phyloP scores from a whole-genome alignment of 495 filamentous ascomycete genomes.

The Paragyromitra xinjiangensis region DNA sequence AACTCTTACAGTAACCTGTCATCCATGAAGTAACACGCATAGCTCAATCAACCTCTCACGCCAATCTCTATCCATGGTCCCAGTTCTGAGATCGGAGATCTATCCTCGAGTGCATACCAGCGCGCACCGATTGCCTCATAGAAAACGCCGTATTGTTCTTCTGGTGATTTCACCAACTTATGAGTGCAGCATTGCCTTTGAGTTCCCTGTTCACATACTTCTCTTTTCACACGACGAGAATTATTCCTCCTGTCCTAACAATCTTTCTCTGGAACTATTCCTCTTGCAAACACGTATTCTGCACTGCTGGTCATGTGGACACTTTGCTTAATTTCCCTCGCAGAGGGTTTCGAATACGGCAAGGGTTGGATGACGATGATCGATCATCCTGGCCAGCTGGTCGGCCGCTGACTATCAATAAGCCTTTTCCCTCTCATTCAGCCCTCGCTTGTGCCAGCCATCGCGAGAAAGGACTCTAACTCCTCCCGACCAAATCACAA shows the following conservation, averaged over 20 bases:
- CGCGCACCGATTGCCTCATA: constrained; percentile 14
- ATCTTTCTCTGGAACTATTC: constrained; percentile 16
- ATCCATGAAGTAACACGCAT: constrained; percentile 10
- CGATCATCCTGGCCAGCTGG: constrained; percentile 31
- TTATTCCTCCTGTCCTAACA: constrained; percentile 12
- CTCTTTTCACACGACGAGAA: constrained; percentile 11
- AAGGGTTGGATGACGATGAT: constrained; percentile 40
- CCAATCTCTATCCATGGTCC: constrained; percentile 11
- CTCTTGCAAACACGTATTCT: constrained; percentile 45
- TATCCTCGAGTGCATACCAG: constrained; percentile 5
- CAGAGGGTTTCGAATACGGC: constrained; percentile 26
- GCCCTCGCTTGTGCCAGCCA: constrained; percentile 45
- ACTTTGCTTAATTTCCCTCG: constrained; percentile 29
- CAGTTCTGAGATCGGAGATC: constrained; percentile 21
- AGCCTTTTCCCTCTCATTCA: constrained; percentile 22
- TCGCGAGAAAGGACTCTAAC: constrained; percentile 17
- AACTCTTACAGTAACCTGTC: constrained; percentile 17
- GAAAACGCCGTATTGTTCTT: constrained; percentile 3
- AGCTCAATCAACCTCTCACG: constrained; percentile 19
- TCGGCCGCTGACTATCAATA: constrained; percentile 28
- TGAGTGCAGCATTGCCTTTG: constrained; percentile 20
- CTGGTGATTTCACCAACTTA: constrained; percentile 11
- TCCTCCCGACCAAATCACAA: constrained; percentile 28
- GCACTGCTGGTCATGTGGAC: constrained; percentile 42
- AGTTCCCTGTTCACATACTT: constrained; percentile 10